Percentiles rank a stretch among this genome's conserved stretches.
These are phyloP conservation scores for Polychytrium aggregatum DNA, from an alignment of 192 early-diverging fungal genomes.

Conservation along the genomic window DNA sequence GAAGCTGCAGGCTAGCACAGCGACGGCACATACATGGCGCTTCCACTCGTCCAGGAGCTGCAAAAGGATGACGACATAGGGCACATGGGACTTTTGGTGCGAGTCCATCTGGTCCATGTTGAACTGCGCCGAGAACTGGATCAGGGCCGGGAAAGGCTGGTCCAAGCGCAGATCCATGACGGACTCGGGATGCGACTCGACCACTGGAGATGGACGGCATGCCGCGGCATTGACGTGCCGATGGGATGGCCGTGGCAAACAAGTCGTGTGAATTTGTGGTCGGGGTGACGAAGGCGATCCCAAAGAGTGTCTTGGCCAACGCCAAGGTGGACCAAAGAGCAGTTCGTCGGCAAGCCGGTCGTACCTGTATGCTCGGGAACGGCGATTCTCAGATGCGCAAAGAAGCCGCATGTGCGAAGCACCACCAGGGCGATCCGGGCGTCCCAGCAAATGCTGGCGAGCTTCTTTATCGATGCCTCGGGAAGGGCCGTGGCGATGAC, in stretches of 20 bases:
- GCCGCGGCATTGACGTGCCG: too few species aligned
- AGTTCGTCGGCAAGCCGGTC: conserved; percentile 9
- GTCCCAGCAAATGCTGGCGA: conserved; percentile 56
- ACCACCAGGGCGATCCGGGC: conserved; percentile 56
- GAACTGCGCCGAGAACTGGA: conserved; percentile 46
- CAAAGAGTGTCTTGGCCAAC: too few species aligned
- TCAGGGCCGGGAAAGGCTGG: conserved; percentile 65
- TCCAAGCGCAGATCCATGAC: conserved; percentile 72
- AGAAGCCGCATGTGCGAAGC: conserved; percentile 61
- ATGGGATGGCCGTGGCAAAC: too few species aligned
- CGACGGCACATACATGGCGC: too few species aligned
- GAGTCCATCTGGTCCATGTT: conserved; percentile 55
- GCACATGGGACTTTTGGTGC: conserved; percentile 69
- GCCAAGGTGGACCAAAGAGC: too few species aligned
- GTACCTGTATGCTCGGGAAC: conserved; percentile 72
- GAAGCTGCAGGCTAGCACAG: too few species aligned
- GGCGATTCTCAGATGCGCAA: conserved; percentile 59
- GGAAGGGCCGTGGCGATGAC: conserved; percentile 62
- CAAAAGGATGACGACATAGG: conserved; percentile 72
- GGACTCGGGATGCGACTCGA: conserved; percentile 77
- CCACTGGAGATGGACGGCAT: too few species aligned
- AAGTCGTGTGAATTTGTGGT: too few species aligned
- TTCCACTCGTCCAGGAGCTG: conserved; percentile 70
- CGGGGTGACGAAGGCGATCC: too few species aligned
- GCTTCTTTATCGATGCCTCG: conserved; percentile 36